Conservation (phyloP, 495 filamentous ascomycete species). For the Astrocystis sublimbata region DNA sequence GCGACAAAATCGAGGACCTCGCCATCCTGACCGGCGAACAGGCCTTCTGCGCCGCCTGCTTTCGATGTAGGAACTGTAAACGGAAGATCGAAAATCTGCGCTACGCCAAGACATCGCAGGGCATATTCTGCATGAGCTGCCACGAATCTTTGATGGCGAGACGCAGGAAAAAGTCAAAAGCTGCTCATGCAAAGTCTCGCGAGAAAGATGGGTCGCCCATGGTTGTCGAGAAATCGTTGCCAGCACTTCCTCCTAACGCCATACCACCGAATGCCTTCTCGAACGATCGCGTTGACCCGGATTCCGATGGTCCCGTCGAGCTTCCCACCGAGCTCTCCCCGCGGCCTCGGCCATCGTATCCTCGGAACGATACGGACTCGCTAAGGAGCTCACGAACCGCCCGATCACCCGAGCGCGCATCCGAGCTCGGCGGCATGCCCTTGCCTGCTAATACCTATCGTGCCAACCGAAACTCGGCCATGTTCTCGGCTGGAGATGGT, state of each 20-base stretch:
- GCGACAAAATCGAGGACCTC: conserved; percentile 97
- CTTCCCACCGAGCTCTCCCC: conserved; percentile 72
- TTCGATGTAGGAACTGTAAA: conserved; percentile 97
- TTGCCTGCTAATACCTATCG: conserved; percentile 77
- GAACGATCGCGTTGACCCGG: conserved; percentile 69
- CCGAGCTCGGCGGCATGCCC: conserved; percentile 59
- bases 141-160: conserved; percentile 98
- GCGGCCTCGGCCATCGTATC: conserved; percentile 55
- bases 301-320: conserved; percentile 75
- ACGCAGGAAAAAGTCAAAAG: conserved; percentile 83
- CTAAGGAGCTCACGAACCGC: conserved; percentile 51
- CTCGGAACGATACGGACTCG: conserved; percentile 47
- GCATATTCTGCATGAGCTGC: conserved; percentile 99
- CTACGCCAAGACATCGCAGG: conserved; percentile 96
- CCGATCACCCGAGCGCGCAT: conserved; percentile 49
- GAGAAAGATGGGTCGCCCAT: conserved; percentile 62
- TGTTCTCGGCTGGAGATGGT: conserved; percentile 61
- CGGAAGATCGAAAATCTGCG: conserved; percentile 97
- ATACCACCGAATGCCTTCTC: conserved; percentile 60
- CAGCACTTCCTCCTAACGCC: conserved; percentile 81
- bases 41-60: conserved; percentile 97
- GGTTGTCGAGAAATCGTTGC: conserved; percentile 89
- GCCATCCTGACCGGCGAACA: conserved; percentile 98
- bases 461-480: conserved; percentile 70
- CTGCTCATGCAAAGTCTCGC: conserved; percentile 59